These are phyloP conservation scores for Craterostigma plantagineum DNA, from an alignment of 257 asterid genomes.

Conservation along the genomic window DNA sequence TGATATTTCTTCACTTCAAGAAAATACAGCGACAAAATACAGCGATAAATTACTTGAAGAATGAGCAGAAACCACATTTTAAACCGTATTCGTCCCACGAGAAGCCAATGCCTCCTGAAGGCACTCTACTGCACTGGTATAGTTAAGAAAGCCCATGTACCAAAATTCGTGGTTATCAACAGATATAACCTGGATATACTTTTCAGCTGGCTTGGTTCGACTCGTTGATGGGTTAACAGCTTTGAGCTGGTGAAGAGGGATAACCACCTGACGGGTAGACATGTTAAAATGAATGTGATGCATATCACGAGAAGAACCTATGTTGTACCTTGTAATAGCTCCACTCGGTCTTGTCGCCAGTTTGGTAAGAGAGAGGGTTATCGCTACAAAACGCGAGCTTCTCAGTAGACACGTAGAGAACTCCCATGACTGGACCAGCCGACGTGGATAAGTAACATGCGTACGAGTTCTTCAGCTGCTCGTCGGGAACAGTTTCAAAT, in stretches of 20 bases:
- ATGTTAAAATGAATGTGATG: neutral
- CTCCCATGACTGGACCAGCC: constrained; percentile 98
- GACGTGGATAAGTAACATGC: constrained; percentile 94
- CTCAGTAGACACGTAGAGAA: constrained; percentile 58
- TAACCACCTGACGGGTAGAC: constrained; percentile 42
- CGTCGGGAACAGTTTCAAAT: constrained; percentile 87
- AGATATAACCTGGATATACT: constrained; percentile 72
- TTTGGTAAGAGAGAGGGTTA: constrained; percentile 68
- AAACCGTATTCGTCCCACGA: constrained; percentile 21
- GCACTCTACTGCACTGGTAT: constrained; percentile 55
- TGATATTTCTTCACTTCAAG: too few species aligned
- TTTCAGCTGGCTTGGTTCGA: constrained; percentile 61
- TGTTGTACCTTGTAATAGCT: constrained; percentile 96
- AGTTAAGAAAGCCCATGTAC: constrained; percentile 84
- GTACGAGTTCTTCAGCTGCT: constrained; percentile 63
- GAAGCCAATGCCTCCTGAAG: constrained; percentile 36
- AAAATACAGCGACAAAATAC: too few species aligned
- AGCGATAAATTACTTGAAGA: too few species aligned
- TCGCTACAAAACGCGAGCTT: constrained; percentile 95
- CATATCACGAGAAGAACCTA: constrained; percentile 4
- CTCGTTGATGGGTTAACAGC: constrained; percentile 73
- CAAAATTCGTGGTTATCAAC: constrained; percentile 90
- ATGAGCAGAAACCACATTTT: constrained; percentile 3
- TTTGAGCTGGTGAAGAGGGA: constrained; percentile 82
- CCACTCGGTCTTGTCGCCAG: constrained; percentile 69